Evolutionary conservation across 176 grass and related monocot species (phyloP).

Genomic region (Carex scoparia): DNA sequence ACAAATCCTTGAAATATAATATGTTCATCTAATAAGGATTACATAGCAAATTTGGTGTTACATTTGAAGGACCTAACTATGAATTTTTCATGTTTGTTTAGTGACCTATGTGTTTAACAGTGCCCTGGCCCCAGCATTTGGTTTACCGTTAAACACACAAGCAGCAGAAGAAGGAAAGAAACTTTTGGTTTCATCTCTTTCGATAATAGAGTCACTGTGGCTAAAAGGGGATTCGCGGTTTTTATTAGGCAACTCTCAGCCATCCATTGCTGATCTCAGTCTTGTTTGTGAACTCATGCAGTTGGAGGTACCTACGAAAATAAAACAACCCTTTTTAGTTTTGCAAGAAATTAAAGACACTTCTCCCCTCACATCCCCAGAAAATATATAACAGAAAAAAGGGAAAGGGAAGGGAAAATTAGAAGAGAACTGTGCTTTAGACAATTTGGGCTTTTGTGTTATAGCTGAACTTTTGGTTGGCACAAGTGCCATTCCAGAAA

Average conservation of each 20-base stretch:
- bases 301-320: slow-evolving; percentile 51
- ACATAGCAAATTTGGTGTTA: not conserved
- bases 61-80: slow-evolving; percentile 5
- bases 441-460: not conserved
- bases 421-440: not conserved
- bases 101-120: slow-evolving; percentile 45
- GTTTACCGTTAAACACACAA: slow-evolving; percentile 41
- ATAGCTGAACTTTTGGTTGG: not conserved
- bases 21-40: not conserved
- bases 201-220: slow-evolving; percentile 54
- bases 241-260: slow-evolving; percentile 54
- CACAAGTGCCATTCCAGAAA: not conserved
- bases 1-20: not conserved
- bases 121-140: slow-evolving; percentile 48
- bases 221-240: slow-evolving; percentile 68
- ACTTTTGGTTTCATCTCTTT: slow-evolving; percentile 43
- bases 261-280: slow-evolving; percentile 80
- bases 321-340: not conserved
- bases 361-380: not conserved
- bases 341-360: not conserved
- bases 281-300: slow-evolving; percentile 95
- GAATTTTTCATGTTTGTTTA: slow-evolving; percentile 19
- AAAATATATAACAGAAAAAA: not conserved
- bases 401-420: not conserved
- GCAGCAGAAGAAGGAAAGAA: slow-evolving; percentile 58